Base-by-base conservation (phyloP, 1,139 yeast species). In the Scheffersomyces insectosa region DNA sequence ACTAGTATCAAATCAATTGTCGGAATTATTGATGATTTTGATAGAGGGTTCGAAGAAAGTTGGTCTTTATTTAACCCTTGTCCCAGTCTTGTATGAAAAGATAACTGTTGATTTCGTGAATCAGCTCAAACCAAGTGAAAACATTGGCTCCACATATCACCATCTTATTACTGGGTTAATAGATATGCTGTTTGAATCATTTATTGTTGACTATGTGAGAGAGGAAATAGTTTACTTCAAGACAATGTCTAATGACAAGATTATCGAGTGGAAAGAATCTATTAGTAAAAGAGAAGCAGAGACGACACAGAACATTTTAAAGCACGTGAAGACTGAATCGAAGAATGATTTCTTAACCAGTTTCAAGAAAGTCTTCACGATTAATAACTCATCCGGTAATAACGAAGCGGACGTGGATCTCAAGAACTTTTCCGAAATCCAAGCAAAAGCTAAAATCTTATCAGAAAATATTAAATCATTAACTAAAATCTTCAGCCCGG, bases 291-390 rank as follows among this genome's bases (percentile, higher is more conserved):
- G 74, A 45, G 79, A 73, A 48, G 67, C 65, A 33, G 75, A 72
- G 49, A 72, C 77, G 0, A 58, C 70, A 1, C 67, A 68, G 46
- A 68, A 55, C 41, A 72, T 74, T 35, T 57, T 69, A 40, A 66
- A 68, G 46, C 70, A 68, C 40, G 77, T 74, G 11, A 66, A 64
- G 48, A 61, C 65, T 6, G 78, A 72, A 50, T 59, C 76, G 1
- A 74, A 73, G 41, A 70, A 65, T 48, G 79, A 74, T 49, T 72
- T 74, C 46, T 65, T 82, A 42, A 67, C 82, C 32, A 79, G 83
- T 54, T 85, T 85, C 60, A 79, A 82, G 27, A 84, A 82, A 52
- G 83, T 85, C 58, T 69, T 79, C 44, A 70, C 78, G 9, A 74
- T 79, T 36, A 72, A 70, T 49, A 49, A 57, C 13, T 41, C 61